A percentile compares a stretch with the other conserved stretches of the same genome.
These are phyloP conservation scores for Yamadazyma pseudoaaseri DNA, from an alignment of 1,139 yeast genomes.

Conservation along the genomic window DNA sequence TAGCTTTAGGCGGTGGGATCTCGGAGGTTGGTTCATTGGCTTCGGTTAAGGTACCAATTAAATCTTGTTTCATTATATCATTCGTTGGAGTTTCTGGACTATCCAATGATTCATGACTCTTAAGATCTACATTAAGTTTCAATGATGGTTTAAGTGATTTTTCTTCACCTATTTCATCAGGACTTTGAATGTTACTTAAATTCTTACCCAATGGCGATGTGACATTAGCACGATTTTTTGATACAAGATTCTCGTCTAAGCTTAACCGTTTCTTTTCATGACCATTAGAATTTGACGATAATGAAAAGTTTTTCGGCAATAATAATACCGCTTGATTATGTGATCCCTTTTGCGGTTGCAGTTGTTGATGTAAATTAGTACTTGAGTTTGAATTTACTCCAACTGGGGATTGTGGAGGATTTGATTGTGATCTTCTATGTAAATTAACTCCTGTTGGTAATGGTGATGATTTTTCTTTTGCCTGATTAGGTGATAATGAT, in stretches of 20 bases:
- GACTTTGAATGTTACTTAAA: constrained; percentile 18
- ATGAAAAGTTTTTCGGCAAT: constrained; percentile 45
- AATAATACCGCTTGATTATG: constrained; percentile 39
- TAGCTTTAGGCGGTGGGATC: background rate
- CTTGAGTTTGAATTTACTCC: constrained; percentile 4
- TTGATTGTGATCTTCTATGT: constrained; percentile 37
- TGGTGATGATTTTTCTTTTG: constrained; percentile 14
- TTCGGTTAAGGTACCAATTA: background rate
- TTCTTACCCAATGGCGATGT: constrained; percentile 18
- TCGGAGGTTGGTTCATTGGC: constrained; percentile 1
- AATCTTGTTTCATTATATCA: background rate
- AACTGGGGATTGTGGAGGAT: constrained; percentile 32
- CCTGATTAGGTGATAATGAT: constrained; percentile 30
- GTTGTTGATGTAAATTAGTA: constrained; percentile 8
- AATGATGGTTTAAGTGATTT: constrained; percentile 11
- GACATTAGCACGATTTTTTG: constrained; percentile 15
- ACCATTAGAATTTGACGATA: constrained; percentile 11
- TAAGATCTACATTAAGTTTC: constrained; percentile 10
- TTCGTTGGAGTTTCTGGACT: constrained; percentile 7
- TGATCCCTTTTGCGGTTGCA: constrained; percentile 3
- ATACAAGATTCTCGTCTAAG: constrained; percentile 27
- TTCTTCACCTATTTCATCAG: constrained; percentile 8
- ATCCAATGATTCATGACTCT: constrained; percentile 3
- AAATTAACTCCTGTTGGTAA: constrained; percentile 14
- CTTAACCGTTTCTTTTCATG: constrained; percentile 26